Evolutionary conservation across 2,329 filamentous ascomycete genomes (phyloP), one percentile per base, ranked within the genome.

Genomic region (Alternaria gaisen): DNA sequence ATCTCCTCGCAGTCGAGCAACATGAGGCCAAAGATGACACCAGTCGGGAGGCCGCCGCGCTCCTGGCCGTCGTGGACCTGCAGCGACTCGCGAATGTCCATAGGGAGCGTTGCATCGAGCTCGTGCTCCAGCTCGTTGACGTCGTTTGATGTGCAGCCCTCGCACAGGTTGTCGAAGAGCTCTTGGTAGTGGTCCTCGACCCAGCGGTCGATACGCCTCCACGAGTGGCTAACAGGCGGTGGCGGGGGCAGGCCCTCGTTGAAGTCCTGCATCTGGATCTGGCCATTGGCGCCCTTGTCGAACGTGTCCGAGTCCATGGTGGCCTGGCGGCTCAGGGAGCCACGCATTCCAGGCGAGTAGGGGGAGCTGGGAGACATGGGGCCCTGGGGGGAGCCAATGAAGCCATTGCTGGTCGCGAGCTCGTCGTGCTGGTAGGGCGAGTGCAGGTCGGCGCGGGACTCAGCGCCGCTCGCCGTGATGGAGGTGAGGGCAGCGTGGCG

Each of bases 1-100:
- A 99, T 97, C 77, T 99, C 95, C 79, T 99, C 95, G 75, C 95
- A 98, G 79, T 99, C 95, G 59, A 99, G 87, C 65, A 99, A 82
- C 95, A 99, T 99, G 77, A 88, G 91, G 61, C 94, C 88, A 72
- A 99, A 98, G 63, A 99, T 88, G 68, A 98, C 91, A 65, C 95
- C 95, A 0, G 94, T 97, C 1, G 95, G 95, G 58, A 86, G 86
- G 65, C 95, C 95, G 64, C 93, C 92, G 66, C 95, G 91, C 81
- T 99, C 95, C 80, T 99, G 95, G n/a, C 95, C 95, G 74, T 99
- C 95, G 78, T 99, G 95, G 54, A 93, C 80, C 82, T 91, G 89
- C 72, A 97, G 82, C 2, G 95, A 98, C 73, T 99, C 94, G 70
- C 95, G 90, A 54, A 99, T 89, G 74, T 99, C 95, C 79, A 94